phyloP scores from a whole-genome alignment of 768 basidiomycete genomes.

The Lentinula sp. region DNA sequence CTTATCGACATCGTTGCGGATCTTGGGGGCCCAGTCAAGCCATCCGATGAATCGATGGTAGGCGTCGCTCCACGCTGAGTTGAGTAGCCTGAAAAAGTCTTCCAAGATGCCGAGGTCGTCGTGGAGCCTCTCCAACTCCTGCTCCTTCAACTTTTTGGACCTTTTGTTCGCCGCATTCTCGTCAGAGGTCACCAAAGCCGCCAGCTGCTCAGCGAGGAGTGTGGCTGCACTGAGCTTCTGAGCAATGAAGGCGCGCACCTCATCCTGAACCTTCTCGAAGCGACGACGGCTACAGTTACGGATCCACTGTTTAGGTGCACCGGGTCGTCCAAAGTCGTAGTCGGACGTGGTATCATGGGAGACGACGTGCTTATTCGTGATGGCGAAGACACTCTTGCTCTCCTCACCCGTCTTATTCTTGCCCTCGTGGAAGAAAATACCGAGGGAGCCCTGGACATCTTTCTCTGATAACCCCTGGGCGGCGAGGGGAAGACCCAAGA shows the following conservation, averaged over 20 bases:
- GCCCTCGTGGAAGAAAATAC: slow-evolving; percentile 24
- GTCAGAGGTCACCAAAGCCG: not conserved
- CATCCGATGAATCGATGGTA: not conserved
- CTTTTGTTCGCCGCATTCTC: not conserved
- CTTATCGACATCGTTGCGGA: slow-evolving; percentile 13
- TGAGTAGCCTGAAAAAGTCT: not conserved
- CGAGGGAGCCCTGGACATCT: slow-evolving; percentile 24
- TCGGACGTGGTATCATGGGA: slow-evolving; percentile 14
- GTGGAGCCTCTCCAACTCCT: not conserved
- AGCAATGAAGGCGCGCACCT: not conserved
- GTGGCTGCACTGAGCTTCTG: not conserved
- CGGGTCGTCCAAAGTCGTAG: slow-evolving; percentile 14
- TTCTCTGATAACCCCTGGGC: not conserved
- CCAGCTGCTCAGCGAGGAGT: not conserved
- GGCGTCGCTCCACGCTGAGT: not conserved
- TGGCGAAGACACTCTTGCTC: slow-evolving; percentile 15
- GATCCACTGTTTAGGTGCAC: not conserved
- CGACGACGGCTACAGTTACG: not conserved
- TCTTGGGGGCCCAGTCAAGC: slow-evolving; percentile 5
- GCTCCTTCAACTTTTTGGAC: not conserved
- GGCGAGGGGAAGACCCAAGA: not conserved
- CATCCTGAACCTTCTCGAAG: not conserved
- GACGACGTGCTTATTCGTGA: slow-evolving; percentile 18
- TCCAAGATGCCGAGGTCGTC: not conserved
- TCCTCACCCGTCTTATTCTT: slow-evolving; percentile 15